These are phyloP conservation scores for Leccinum truebloodii DNA, from an alignment of 768 basidiomycete species.

Conservation along the genomic window DNA sequence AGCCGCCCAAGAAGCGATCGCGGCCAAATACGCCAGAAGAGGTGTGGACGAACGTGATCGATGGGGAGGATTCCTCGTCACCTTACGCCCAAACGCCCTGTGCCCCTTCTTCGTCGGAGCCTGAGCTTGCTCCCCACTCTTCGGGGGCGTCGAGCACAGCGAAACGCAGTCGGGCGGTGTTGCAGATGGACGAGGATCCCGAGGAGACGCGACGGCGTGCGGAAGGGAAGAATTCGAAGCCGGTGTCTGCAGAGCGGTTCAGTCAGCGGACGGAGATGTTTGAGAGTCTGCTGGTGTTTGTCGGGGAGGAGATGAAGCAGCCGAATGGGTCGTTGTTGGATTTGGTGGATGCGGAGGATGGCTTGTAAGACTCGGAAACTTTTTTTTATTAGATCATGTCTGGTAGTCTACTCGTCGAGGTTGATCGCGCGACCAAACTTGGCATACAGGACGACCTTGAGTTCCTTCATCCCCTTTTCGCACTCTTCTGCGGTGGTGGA, in stretches of 20 bases:
- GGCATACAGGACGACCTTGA: constrained; percentile 80
- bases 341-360: constrained; percentile 48
- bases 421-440: constrained; percentile 95
- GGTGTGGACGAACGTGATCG: constrained; percentile 44
- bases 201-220: constrained; percentile 28
- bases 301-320: constrained; percentile 65
- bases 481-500: constrained; percentile 59
- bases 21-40: constrained; percentile 45
- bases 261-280: constrained; percentile 70
- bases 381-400: not conserved
- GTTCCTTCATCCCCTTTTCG: constrained; percentile 74
- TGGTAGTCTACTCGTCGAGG: constrained; percentile 64
- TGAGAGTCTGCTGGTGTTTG: constrained; percentile 62
- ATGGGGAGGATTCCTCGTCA: constrained; percentile 23
- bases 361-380: constrained; percentile 15
- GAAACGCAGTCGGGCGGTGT: constrained; percentile 25
- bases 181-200: constrained; percentile 33
- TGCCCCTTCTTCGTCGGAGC: too few relatives aligned
- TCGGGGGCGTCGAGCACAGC: not conserved
- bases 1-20: constrained; percentile 47
- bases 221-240: constrained; percentile 24
- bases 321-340: constrained; percentile 64
- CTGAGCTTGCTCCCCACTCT: constrained; percentile 6
- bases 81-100: not conserved
- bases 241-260: constrained; percentile 50